Evolutionary conservation across 139 green algal species (phyloP).

Genomic region (Closterium sp.): DNA sequence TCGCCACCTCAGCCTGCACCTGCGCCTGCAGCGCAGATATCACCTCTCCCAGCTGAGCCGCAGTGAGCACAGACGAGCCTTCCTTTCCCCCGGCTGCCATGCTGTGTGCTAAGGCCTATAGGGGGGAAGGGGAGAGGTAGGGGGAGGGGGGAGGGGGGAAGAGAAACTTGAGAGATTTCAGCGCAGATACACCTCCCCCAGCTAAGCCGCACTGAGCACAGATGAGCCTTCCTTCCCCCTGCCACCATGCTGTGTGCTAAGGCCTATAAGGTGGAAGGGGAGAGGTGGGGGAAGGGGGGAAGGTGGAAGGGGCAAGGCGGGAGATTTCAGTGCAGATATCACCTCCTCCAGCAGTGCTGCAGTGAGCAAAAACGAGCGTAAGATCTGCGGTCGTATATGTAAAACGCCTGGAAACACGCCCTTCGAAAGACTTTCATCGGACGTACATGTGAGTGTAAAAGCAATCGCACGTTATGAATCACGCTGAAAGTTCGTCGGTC

Average conservation of each 20-base stretch:
- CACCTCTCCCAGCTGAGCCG: slow-evolving; percentile 4
- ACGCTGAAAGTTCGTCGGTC: too few species aligned
- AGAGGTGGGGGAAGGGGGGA: too few species aligned
- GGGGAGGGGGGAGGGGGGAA: not conserved
- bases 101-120: not conserved
- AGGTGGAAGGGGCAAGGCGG: not conserved
- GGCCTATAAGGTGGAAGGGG: not conserved
- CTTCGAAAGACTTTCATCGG: too few species aligned
- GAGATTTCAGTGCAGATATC: not conserved
- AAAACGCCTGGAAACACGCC: too few species aligned
- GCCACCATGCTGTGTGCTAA: not conserved
- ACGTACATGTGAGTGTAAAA: too few species aligned
- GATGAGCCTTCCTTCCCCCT: not conserved
- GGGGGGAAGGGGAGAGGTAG: not conserved
- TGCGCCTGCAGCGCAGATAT: slow-evolving; percentile 11
- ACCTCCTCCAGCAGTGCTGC: not conserved
- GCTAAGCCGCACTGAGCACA: not conserved
- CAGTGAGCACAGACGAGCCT: not conserved
- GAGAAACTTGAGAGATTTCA: not conserved
- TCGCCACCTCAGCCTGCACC: slow-evolving; percentile 21
- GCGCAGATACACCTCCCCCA: not conserved
- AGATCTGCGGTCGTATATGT: too few species aligned
- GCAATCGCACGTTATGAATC: too few species aligned
- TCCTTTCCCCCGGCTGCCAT: not conserved
- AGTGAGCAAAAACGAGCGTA: slow-evolving; percentile 3